A percentile compares a stretch with the other conserved stretches of the same genome.
These are phyloP conservation scores for Aquilaria sinensis DNA, from an alignment of 345 rosid genomes.

Conservation along the genomic window DNA sequence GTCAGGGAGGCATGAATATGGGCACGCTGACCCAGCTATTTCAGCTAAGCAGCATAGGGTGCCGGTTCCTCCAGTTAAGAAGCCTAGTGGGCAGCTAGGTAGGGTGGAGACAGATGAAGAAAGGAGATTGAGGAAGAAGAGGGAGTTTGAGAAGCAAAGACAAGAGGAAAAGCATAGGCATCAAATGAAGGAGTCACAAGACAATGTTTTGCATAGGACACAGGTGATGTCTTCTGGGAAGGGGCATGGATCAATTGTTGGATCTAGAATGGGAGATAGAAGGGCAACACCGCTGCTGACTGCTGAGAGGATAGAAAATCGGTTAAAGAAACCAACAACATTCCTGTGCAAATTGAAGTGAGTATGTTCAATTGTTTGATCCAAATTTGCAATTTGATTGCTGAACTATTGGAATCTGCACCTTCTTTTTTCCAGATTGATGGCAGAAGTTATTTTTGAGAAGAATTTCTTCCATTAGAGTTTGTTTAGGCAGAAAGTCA, in stretches of 20 bases:
- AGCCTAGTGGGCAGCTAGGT: constrained; percentile 34
- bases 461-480: no score
- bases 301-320: constrained; percentile 78
- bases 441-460: no score
- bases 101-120: constrained; percentile 91
- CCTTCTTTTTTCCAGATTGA: no score
- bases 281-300: constrained; percentile 62
- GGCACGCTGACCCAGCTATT: constrained; percentile 27
- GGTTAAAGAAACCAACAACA: constrained; percentile 98
- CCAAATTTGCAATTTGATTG: neutral
- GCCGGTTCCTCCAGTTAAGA: constrained; percentile 38
- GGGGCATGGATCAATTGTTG: constrained; percentile 66
- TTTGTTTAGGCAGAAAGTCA: no score
- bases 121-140: constrained; percentile 86
- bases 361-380: constrained; percentile 26
- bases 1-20: constrained; percentile 44
- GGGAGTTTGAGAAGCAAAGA: constrained; percentile 81
- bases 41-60: constrained; percentile 40
- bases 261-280: constrained; percentile 77
- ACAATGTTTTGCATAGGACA: constrained; percentile 43
- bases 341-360: constrained; percentile 98
- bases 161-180: constrained; percentile 66
- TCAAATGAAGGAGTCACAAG: constrained; percentile 58
- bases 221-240: constrained; percentile 50
- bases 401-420: neutral